A percentile compares a stretch with the other conserved stretches of the same genome.
phyloP scores from a whole-genome alignment of 2,329 filamentous ascomycete genomes.

The Colletotrichum camelliae region DNA sequence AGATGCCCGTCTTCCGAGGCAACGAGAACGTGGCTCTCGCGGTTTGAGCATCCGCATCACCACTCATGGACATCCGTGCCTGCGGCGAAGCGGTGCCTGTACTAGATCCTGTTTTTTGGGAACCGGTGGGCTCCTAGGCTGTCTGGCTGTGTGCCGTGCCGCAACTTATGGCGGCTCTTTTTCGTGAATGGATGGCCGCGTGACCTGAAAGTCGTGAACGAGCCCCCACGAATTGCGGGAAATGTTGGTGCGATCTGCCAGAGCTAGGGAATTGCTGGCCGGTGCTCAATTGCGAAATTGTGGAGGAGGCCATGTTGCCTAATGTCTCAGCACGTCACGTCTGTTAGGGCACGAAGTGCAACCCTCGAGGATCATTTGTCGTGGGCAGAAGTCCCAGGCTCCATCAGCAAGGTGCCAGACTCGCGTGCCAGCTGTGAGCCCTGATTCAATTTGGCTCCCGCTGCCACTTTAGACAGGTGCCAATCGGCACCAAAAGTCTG shows the following conservation, averaged over 20 bases:
- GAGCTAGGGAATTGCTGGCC: background rate
- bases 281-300: background rate
- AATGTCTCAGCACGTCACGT: conserved; percentile 15
- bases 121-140: background rate
- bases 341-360: background rate
- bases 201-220: conserved; percentile 4
- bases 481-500: background rate
- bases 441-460: background rate
- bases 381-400: background rate
- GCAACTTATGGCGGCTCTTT: conserved; percentile 17
- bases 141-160: background rate
- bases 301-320: background rate
- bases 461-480: background rate
- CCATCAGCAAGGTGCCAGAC: background rate
- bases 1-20: conserved; percentile 6
- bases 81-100: background rate
- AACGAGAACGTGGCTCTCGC: background rate
- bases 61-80: background rate
- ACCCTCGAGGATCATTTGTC: background rate
- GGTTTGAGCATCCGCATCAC: background rate
- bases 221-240: background rate
- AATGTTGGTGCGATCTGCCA: background rate
- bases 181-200: conserved; percentile 16
- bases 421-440: background rate
- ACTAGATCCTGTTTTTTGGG: background rate